Evolutionary conservation across 306 rosid species (phyloP), one percentile per base, ranked within the genome.

Genomic region (Pachyrhizus erosus): DNA sequence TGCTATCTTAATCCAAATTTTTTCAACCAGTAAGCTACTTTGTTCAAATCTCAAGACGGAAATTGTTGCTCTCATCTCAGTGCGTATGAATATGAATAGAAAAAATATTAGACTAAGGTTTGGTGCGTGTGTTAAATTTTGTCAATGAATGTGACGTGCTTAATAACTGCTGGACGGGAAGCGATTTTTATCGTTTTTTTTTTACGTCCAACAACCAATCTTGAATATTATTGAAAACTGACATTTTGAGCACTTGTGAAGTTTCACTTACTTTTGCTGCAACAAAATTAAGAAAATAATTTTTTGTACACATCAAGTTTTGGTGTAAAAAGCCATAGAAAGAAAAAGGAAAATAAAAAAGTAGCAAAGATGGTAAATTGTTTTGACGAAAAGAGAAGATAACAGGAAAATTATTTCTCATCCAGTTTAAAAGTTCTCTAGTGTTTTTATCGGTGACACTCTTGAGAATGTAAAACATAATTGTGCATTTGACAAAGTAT

Each of bases 1-100:
- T 84, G 84, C 52, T 57, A 33, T 61, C 80, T 58, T 64, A 23
- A 27, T 57, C 80, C 51, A 75, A 27, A 67, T 43, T 33, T 13
- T 65, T 37, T 27, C 62, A 43, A 20, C 45, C 20, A 51, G 10
- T 31, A 23, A 68, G 62, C 55, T 67, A 33, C 45, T 52, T 58
- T 27, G 39, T 52, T 76, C 54, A 68, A 40, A 21, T 67, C 60
- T 46, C 61, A 18, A 40, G 64, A 58, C 17, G 54, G 70, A 64
- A 10, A 33, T n/a, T 58, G 24, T 80, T 51, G 54, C 77, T 39
- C 34, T 6, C 21, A 2, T 66, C 55, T 48, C 23, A 0, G 62
- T 46, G 73, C 17, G 15, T 77, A 13, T 77, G 34, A 21, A 64
- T 46, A 77, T 46, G 51, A 64, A 64, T 48, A 24, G 34, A 66